phyloP scores from a whole-genome alignment of 495 filamentous ascomycete species.

The Hypoxylon intermedium region DNA sequence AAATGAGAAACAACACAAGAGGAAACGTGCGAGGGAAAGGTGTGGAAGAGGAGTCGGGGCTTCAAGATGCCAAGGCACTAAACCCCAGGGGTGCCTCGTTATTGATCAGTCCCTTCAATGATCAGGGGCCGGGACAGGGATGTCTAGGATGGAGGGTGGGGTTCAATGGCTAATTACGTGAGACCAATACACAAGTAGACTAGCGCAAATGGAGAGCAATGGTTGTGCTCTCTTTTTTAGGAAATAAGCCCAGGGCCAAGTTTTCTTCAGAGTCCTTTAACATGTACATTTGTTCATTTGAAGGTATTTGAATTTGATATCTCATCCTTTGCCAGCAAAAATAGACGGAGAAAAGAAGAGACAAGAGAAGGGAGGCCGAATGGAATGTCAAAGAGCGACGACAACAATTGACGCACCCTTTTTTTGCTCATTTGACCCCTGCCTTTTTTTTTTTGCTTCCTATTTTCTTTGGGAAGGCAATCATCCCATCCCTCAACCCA shows the following conservation, averaged over 20 bases:
- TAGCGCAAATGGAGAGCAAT: constrained; percentile 26
- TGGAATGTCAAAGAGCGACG: constrained; percentile 27
- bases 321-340: constrained; percentile 4
- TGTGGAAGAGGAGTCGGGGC: constrained; percentile 30
- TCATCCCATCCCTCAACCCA: constrained; percentile 21
- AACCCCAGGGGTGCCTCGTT: constrained; percentile 37
- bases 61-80: constrained; percentile 37
- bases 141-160: constrained; percentile 12
- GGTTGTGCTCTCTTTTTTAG: constrained; percentile 29
- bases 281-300: neutral
- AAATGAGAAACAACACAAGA: constrained; percentile 39
- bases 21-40: constrained; percentile 40
- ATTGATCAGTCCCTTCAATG: constrained; percentile 34
- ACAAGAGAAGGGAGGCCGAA: constrained; percentile 20
- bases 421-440: constrained; percentile 11
- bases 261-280: constrained; percentile 21
- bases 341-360: constrained; percentile 7
- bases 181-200: constrained; percentile 12
- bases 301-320: neutral
- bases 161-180: constrained; percentile 37
- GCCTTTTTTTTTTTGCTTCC: constrained; percentile 1
- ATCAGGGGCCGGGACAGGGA: constrained; percentile 26
- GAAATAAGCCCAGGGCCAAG: constrained; percentile 28
- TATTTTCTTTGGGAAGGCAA: constrained; percentile 9
- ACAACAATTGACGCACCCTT: constrained; percentile 12